Base-by-base conservation (phyloP, 2,329 filamentous ascomycete genomes). In the Rhytidhysteron rufulum region DNA sequence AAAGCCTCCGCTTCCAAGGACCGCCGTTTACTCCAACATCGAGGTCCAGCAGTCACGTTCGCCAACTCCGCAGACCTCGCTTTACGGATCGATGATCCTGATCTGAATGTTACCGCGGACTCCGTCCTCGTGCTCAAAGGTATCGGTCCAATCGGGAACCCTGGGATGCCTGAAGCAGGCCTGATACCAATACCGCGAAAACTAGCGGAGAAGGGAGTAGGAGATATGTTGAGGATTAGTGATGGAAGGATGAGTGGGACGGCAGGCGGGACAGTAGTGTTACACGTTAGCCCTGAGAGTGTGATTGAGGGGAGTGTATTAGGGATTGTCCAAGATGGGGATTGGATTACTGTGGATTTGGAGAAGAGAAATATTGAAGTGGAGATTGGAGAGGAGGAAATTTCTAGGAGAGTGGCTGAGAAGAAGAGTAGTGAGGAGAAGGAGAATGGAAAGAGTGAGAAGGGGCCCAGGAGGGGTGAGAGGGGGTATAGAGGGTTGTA, bases 1-100 rank as follows among this genome's bases (percentile, higher is more conserved):
- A 95, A 95, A 69, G 95, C 95, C 62, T 95, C 89, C 0, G 90
- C 90, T 29, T 95, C 95, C 60, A 90, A 95, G 62, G 88, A 89
- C 4, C 63, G 66, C 4, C 48, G 51, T 3, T 60, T 78, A 0
- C 76, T 88, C 13, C 72, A 69, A n/a, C 95, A 95, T 65, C 82
- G 75, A 0, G 90, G 90, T 27, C 80, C 78, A 44, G 90, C 87
- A 2, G 76, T 80, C 8, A 86, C 91, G 31, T 96, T 91, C 63
- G 73, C 94, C 63, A 88, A 89, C 55, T 88, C 95, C 66, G 74
- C 80, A 51, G 77, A 82, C 51, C 79, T 95, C 29, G 81, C 91
- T 58, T 68, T 73, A 1, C 87, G 88, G 0, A 74, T 95, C 11
- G 81, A 80, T 11, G 71, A 72, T 19, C 82, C 87, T 40, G 76